Evolutionary conservation across 192 early-diverging fungal genomes (phyloP).

Genomic region (Umbelopsis isabellina): DNA sequence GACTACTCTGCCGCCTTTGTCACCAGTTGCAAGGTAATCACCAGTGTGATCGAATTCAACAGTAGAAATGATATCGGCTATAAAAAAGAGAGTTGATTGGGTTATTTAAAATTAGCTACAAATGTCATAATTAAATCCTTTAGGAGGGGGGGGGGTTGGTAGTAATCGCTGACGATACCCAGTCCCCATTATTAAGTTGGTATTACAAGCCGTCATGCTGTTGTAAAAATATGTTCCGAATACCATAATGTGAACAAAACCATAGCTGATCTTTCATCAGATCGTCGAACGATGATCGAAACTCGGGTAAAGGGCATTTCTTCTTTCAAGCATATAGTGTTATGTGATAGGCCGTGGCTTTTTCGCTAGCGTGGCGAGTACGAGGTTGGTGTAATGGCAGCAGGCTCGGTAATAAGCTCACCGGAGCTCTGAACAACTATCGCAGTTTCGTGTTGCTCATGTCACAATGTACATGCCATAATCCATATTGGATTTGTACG

Average conservation of each 20-base stretch:
- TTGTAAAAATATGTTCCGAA: slow-evolving; percentile 3
- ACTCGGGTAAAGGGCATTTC: too few species aligned
- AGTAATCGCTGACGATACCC: not conserved
- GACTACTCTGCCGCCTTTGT: slow-evolving; percentile 97
- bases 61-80: slow-evolving; percentile 98
- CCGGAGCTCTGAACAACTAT: too few species aligned
- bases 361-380: too few species aligned
- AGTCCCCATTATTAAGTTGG: slow-evolving; percentile 1
- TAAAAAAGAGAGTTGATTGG: not conserved
- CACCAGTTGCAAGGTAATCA: slow-evolving; percentile 96
- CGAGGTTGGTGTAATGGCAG: too few species aligned
- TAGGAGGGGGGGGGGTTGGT: not conserved
- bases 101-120: not conserved
- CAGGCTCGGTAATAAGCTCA: too few species aligned
- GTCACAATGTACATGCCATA: too few species aligned
- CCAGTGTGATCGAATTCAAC: slow-evolving; percentile 98
- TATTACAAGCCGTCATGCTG: not conserved
- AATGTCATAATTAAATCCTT: not conserved
- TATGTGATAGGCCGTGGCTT: too few species aligned
- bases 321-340: too few species aligned
- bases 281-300: too few species aligned
- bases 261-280: too few species aligned
- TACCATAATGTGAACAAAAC: not conserved
- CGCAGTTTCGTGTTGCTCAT: too few species aligned
- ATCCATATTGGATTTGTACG: too few species aligned